phyloP scores from a whole-genome alignment of 2,329 filamentous ascomycete species.

The Ophiocordyceps camponoti-floridani region DNA sequence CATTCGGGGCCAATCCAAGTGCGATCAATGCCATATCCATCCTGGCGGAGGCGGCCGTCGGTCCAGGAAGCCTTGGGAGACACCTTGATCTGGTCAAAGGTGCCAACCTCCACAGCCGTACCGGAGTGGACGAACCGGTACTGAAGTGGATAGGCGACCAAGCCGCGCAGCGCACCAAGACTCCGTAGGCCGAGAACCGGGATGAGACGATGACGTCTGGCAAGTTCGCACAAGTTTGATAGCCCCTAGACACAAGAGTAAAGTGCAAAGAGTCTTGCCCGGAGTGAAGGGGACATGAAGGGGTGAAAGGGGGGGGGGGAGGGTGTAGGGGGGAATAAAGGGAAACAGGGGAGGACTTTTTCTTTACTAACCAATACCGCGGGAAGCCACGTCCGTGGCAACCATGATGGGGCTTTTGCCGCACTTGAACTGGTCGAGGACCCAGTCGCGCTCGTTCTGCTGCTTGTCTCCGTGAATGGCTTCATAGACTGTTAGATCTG shows the following conservation, averaged over 20 bases:
- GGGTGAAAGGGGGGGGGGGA: constrained; percentile 5
- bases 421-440: constrained; percentile 97
- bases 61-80: constrained; percentile 38
- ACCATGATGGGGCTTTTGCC: constrained; percentile 99
- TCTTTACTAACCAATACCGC: constrained; percentile 93
- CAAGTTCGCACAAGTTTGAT: constrained; percentile 78
- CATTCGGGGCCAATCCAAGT: constrained; percentile 40
- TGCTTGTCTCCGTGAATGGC: constrained; percentile 99
- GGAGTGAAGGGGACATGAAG: constrained; percentile 28
- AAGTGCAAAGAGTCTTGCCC: constrained; percentile 52
- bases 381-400: constrained; percentile 96
- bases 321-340: not conserved
- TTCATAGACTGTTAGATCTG: constrained; percentile 14
- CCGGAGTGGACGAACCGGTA: constrained; percentile 39
- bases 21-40: constrained; percentile 34
- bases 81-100: constrained; percentile 63
- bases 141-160: constrained; percentile 63
- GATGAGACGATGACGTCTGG: constrained; percentile 72
- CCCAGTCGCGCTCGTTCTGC: constrained; percentile 98
- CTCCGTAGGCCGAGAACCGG: constrained; percentile 64
- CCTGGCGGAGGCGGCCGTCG: constrained; percentile 32
- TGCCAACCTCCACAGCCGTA: constrained; percentile 64
- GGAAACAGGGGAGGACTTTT: constrained; percentile 4
- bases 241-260: constrained; percentile 85
- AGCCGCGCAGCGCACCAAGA: constrained; percentile 49